Conservation (phyloP, 257 asterid species). For the Mentha longifolia region DNA sequence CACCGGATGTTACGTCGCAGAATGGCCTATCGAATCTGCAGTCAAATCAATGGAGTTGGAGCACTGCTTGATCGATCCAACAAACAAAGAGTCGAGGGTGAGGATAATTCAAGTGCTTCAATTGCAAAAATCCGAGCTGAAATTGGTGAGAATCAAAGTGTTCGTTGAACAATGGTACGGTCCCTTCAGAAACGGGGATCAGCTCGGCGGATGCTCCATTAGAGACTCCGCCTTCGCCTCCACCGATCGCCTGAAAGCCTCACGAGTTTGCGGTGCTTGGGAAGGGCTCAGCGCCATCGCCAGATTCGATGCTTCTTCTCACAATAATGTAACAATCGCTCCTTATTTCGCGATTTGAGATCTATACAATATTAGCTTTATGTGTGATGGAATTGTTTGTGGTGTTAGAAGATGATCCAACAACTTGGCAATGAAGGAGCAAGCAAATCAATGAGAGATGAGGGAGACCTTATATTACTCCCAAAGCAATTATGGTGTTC, state of each 20-base stretch:
- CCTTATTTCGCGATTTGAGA: no score
- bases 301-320: constrained; percentile 38
- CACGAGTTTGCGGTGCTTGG: constrained; percentile 64
- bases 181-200: constrained; percentile 93
- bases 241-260: constrained; percentile 56
- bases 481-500: constrained; percentile 92
- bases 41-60: constrained; percentile 56
- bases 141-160: constrained; percentile 51
- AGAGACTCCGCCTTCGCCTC: constrained; percentile 94
- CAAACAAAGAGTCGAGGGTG: constrained; percentile 59
- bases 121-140: constrained; percentile 33
- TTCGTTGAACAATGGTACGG: constrained; percentile 95
- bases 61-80: constrained; percentile 80
- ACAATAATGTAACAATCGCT: constrained; percentile 32
- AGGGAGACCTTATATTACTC: constrained; percentile 51
- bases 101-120: constrained; percentile 60
- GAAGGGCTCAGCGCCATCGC: constrained; percentile 50
- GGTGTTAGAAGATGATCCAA: constrained; percentile 47
- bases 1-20: constrained; percentile 69
- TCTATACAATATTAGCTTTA: neutral
- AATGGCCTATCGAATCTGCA: constrained; percentile 42
- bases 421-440: constrained; percentile 45
- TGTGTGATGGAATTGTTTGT: constrained; percentile 7
- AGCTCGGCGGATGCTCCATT: constrained; percentile 89
- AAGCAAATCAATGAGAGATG: constrained; percentile 50